Conservation (phyloP, 306 rosid species). For the Erythrophleum fordii region DNA sequence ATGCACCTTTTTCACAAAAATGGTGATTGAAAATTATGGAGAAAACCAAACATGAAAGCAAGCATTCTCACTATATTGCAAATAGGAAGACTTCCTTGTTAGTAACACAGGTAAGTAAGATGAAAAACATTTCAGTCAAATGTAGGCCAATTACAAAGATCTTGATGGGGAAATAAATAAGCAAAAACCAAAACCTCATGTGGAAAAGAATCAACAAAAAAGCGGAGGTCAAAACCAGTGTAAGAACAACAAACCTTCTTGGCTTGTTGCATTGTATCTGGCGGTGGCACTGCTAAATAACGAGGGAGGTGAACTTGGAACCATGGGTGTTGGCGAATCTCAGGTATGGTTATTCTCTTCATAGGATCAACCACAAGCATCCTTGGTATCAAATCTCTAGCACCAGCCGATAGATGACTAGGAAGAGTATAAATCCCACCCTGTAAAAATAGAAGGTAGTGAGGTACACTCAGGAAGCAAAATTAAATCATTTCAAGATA, state of each 20-base stretch:
- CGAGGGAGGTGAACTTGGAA: constrained; percentile 91
- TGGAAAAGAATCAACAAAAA: neutral
- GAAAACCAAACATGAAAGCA: neutral
- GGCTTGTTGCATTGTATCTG: constrained; percentile 77
- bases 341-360: constrained; percentile 88
- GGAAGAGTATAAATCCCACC: constrained; percentile 96
- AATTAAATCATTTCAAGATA: constrained; percentile 12
- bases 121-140: neutral
- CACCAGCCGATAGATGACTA: constrained; percentile 87
- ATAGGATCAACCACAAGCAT: constrained; percentile 94
- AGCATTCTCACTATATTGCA: neutral
- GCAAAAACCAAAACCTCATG: neutral
- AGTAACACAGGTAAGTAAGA: neutral
- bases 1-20: constrained; percentile 28
- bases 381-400: constrained; percentile 89
- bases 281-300: constrained; percentile 91
- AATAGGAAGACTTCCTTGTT: neutral
- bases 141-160: neutral
- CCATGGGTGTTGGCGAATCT: constrained; percentile 94
- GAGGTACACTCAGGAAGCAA: constrained; percentile 30
- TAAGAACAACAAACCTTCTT: constrained; percentile 60
- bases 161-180: neutral
- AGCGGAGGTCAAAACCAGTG: neutral
- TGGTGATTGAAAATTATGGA: constrained; percentile 8
- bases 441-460: constrained; percentile 42